Conservation (phyloP, 257 asterid genomes). For the Anisodus tanguticus region DNA sequence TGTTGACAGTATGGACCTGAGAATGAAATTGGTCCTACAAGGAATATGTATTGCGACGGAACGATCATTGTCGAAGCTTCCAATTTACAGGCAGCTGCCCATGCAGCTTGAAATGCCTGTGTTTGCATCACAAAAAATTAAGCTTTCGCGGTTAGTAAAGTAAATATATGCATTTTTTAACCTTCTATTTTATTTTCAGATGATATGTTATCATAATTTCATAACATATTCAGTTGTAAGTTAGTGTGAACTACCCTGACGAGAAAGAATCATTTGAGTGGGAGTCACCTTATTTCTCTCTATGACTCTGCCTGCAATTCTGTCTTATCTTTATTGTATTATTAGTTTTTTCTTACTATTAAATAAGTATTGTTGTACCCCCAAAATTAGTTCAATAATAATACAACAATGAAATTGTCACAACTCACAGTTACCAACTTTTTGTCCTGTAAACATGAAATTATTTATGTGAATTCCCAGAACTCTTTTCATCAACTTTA, state of each 20-base stretch:
- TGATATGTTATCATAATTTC: constrained; percentile 18
- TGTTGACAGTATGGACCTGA: constrained; percentile 92
- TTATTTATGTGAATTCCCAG: constrained; percentile 30
- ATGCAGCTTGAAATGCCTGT: constrained; percentile 91
- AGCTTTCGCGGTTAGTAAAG: constrained; percentile 22
- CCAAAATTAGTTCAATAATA: constrained; percentile 31
- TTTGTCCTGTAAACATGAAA: constrained; percentile 45
- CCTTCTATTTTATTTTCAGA: background rate
- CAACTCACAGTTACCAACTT: constrained; percentile 41
- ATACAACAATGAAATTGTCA: constrained; percentile 41
- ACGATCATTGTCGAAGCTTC: constrained; percentile 68
- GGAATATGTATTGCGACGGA: constrained; percentile 65
- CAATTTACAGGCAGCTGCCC: constrained; percentile 85
- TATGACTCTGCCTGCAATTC: constrained; percentile 42
- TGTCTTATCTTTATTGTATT: constrained; percentile 36
- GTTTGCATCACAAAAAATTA: constrained; percentile 30
- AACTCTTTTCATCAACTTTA: constrained; percentile 29
- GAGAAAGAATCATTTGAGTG: constrained; percentile 51
- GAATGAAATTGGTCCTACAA: constrained; percentile 87
- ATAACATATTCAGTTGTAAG: constrained; percentile 34
- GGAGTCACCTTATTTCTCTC: constrained; percentile 53
- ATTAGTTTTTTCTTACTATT: background rate
- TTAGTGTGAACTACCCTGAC: constrained; percentile 43
- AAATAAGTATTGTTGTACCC: background rate
- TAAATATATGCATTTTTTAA: constrained; percentile 4